Evolutionary conservation across 176 grass and related monocot species (phyloP).

Genomic region (Lolium perenne): DNA sequence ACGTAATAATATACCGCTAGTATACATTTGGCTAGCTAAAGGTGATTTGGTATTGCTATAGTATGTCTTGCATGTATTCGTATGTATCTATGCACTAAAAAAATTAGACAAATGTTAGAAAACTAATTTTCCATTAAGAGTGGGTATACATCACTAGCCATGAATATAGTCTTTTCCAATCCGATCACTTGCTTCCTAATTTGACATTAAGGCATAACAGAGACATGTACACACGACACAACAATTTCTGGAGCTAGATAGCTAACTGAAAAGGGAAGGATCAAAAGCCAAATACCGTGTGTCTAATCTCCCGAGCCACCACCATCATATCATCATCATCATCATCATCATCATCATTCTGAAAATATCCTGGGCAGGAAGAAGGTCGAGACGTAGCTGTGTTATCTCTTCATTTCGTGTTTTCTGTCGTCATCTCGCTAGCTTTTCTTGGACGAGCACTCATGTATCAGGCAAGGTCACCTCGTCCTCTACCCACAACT

Average conservation of each 20-base stretch:
- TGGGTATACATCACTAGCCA: too few species aligned
- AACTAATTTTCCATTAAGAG: too few species aligned
- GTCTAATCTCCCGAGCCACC: not conserved
- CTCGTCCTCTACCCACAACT: not conserved
- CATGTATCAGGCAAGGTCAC: not conserved
- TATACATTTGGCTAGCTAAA: too few species aligned
- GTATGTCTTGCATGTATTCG: too few species aligned
- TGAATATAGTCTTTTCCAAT: not conserved
- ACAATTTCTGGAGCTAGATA: not conserved
- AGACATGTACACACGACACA: slow-evolving; percentile 3
- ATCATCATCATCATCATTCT: not conserved
- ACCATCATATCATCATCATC: not conserved
- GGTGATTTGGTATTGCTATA: too few species aligned
- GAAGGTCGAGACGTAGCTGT: not conserved
- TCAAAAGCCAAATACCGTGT: not conserved
- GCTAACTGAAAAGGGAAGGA: slow-evolving; percentile 7
- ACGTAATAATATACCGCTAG: too few species aligned
- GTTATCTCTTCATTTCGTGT: not conserved
- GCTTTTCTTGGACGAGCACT: not conserved
- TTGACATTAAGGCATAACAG: not conserved
- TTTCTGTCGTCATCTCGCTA: not conserved
- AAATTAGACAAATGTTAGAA: too few species aligned
- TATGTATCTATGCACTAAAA: too few species aligned
- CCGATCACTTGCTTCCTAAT: not conserved
- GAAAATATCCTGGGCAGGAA: slow-evolving; percentile 26